Percentiles rank a stretch among this genome's conserved stretches.
These are phyloP conservation scores for Citrus inodora DNA, from an alignment of 345 rosid species.

Conservation along the genomic window DNA sequence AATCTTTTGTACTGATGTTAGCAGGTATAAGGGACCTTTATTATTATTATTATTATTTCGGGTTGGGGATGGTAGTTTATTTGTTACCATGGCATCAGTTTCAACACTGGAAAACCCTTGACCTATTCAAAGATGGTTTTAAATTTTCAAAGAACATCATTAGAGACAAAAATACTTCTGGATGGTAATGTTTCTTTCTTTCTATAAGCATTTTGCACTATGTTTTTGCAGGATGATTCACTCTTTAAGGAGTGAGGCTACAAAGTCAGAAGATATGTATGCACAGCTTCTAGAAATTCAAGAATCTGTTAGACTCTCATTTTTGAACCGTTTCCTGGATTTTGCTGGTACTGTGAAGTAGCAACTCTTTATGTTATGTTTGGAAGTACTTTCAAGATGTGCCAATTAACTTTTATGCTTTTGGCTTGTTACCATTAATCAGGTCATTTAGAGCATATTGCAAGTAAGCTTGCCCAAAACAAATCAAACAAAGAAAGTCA, in stretches of 20 bases:
- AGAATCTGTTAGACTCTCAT: slow-evolving; percentile 85
- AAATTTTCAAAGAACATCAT: not conserved
- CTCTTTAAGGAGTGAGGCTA: slow-evolving; percentile 70
- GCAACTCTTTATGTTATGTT: slow-evolving; percentile 1
- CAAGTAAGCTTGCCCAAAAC: slow-evolving; percentile 45
- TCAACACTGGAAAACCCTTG: not conserved
- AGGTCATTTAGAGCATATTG: slow-evolving; percentile 69
- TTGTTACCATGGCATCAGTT: not conserved
- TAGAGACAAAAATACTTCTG: not conserved
- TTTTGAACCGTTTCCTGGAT: slow-evolving; percentile 93
- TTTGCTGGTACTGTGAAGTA: slow-evolving; percentile 68
- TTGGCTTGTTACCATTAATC: slow-evolving; percentile 14
- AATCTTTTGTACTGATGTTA: not conserved
- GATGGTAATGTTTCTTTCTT: not conserved
- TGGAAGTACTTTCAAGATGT: not conserved
- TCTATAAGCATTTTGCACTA: slow-evolving; percentile 1
- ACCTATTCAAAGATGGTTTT: not conserved
- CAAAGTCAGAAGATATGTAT: slow-evolving; percentile 73
- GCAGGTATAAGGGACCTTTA: not conserved
- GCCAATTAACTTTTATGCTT: slow-evolving; percentile 12
- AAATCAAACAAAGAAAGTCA: slow-evolving; percentile 49
- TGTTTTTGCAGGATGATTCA: slow-evolving; percentile 69
- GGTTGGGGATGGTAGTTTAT: not conserved
- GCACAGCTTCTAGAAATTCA: slow-evolving; percentile 81
- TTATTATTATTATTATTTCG: too few species aligned